phyloP scores from a whole-genome alignment of 1,284 basidiomycete genomes.

The Pseudozyma hubeiensis region DNA sequence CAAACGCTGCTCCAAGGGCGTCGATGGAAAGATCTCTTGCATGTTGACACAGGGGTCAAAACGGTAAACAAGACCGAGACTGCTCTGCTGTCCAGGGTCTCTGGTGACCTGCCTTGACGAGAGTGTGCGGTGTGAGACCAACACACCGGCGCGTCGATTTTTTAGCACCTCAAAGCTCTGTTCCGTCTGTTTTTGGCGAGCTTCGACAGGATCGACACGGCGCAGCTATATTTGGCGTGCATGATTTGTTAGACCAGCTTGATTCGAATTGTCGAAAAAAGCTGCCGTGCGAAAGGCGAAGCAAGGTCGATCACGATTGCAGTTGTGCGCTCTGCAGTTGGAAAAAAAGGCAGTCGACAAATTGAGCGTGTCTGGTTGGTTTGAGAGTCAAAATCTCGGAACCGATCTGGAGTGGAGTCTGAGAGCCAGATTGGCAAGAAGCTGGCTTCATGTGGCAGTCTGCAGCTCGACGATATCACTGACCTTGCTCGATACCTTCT shows the following conservation, averaged over 20 bases:
- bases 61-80: background rate
- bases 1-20: slow-evolving; percentile 4
- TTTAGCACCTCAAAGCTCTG: background rate
- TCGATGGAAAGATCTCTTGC: slow-evolving; percentile 43
- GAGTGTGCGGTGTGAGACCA: slow-evolving; percentile 12
- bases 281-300: slow-evolving; percentile 7
- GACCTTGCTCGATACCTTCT: background rate
- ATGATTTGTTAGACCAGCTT: no score
- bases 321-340: slow-evolving; percentile 4
- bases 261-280: slow-evolving; percentile 1
- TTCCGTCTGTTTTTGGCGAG: background rate
- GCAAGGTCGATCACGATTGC: slow-evolving; percentile 11
- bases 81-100: slow-evolving; percentile 9
- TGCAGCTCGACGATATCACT: slow-evolving; percentile 5
- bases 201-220: slow-evolving; percentile 26
- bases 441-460: background rate
- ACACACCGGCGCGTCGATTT: slow-evolving; percentile 15
- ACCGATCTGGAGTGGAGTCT: slow-evolving; percentile 7
- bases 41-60: slow-evolving; percentile 8
- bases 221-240: background rate
- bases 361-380: slow-evolving; percentile 5
- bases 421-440: background rate
- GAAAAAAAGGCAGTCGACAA: background rate
- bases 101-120: slow-evolving; percentile 10
- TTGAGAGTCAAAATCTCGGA: slow-evolving; percentile 5